These are phyloP conservation scores for Caloboletus firmus DNA, from an alignment of 1,284 basidiomycete genomes.

Conservation along the genomic window DNA sequence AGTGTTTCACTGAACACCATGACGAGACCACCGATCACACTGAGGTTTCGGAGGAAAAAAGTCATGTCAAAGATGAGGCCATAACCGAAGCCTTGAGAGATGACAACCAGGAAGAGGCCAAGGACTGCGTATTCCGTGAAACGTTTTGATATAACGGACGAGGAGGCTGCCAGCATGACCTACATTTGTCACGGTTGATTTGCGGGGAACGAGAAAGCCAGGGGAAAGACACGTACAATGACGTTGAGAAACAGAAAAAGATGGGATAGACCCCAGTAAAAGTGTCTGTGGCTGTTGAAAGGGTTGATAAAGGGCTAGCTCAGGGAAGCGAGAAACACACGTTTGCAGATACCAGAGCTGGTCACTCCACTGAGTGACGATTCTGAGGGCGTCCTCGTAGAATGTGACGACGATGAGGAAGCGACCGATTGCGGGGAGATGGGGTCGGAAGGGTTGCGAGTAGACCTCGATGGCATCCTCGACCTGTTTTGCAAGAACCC, in stretches of 20 bases:
- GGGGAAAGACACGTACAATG: conserved; percentile 59
- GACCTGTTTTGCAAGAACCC: conserved; percentile 73
- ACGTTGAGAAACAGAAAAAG: conserved; percentile 92
- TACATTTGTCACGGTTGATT: conserved; percentile 35
- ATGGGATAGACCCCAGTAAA: conserved; percentile 94
- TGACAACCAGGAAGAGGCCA: conserved; percentile 87
- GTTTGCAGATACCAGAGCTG: conserved; percentile 96
- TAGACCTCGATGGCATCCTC: conserved; percentile 94
- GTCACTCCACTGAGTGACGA: conserved; percentile 92
- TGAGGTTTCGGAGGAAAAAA: conserved; percentile 97
- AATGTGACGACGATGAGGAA: conserved; percentile 99
- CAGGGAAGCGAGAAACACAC: conserved; percentile 36
- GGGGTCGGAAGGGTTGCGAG: conserved; percentile 92
- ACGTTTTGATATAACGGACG: conserved; percentile 84
- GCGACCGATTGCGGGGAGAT: conserved; percentile 92
- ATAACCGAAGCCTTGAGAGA: conserved; percentile 94
- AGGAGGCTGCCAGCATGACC: conserved; percentile 91
- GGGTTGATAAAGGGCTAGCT: neutral
- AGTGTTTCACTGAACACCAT: conserved; percentile 99
- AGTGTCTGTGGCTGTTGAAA: conserved; percentile 76
- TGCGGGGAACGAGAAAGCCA: neutral
- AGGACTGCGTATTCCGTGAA: conserved; percentile 88
- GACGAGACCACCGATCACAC: conserved; percentile 88
- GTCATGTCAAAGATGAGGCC: conserved; percentile 97
- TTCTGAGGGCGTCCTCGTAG: conserved; percentile 93